Evolutionary conservation across 306 rosid species (phyloP).

Genomic region (Astragalus glycyphyllos): DNA sequence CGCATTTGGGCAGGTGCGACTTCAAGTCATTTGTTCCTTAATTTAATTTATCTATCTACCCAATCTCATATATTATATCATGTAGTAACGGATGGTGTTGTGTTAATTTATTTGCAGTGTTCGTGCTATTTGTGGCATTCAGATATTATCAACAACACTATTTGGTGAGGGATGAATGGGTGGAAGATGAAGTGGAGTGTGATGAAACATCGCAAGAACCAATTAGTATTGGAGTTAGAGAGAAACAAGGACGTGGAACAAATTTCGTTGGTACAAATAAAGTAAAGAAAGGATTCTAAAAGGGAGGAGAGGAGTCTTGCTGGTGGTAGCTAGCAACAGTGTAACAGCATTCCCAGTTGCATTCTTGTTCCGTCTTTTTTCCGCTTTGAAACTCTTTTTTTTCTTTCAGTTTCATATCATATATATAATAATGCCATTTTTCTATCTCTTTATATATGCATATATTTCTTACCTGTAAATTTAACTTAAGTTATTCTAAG

Average conservation of each 20-base stretch:
- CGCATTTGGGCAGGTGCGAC: slow-evolving; percentile 91
- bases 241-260: slow-evolving; percentile 25
- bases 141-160: slow-evolving; percentile 79
- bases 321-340: slow-evolving; percentile 1
- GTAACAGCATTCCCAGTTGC: slow-evolving; percentile 1
- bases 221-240: slow-evolving; percentile 26
- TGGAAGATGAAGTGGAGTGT: slow-evolving; percentile 51
- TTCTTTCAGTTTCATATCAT: not conserved
- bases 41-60: too few relatives aligned
- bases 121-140: slow-evolving; percentile 73
- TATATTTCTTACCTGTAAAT: slow-evolving; percentile 38
- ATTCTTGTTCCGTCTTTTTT: not conserved
- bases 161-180: slow-evolving; percentile 56
- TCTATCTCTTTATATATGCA: not conserved
- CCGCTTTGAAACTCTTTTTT: not conserved
- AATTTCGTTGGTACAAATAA: slow-evolving; percentile 35
- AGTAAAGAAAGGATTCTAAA: slow-evolving; percentile 50
- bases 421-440: not conserved
- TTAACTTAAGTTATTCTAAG: slow-evolving; percentile 32
- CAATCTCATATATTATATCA: too few relatives aligned
- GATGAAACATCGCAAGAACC: slow-evolving; percentile 55
- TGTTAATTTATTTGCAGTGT: slow-evolving; percentile 65
- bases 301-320: too few relatives aligned
- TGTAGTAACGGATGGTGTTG: not conserved
- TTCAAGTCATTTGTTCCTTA: not conserved